Evolutionary conservation across 495 filamentous ascomycete species (phyloP).

Genomic region (Amphirosellinia nigrospora): DNA sequence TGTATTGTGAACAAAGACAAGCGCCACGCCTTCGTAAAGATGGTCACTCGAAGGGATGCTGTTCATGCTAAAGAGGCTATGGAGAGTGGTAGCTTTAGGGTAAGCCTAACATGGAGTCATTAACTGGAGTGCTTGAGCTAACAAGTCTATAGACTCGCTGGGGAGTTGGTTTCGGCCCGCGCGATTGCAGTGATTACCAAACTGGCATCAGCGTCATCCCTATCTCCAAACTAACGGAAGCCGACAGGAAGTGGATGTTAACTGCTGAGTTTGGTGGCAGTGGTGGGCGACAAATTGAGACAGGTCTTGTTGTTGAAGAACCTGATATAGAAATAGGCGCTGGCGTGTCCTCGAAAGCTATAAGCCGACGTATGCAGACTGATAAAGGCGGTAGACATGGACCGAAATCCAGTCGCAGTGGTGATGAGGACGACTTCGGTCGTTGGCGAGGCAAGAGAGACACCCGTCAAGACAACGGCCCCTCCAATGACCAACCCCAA

Average conservation of each 20-base stretch:
- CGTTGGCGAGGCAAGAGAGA: conserved; percentile 53
- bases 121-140: background rate
- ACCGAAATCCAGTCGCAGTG: conserved; percentile 69
- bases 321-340: conserved; percentile 98
- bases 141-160: conserved; percentile 73
- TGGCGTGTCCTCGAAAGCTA: conserved; percentile 95
- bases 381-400: conserved; percentile 77
- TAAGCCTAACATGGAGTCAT: conserved; percentile 50
- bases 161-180: conserved; percentile 96
- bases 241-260: conserved; percentile 96
- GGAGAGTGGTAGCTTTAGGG: conserved; percentile 83
- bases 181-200: conserved; percentile 95
- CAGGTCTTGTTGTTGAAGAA: conserved; percentile 90
- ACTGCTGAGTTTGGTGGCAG: conserved; percentile 93
- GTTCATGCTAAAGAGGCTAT: conserved; percentile 86
- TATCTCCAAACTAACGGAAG: conserved; percentile 88
- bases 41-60: conserved; percentile 87
- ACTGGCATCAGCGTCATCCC: conserved; percentile 94
- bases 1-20: conserved; percentile 98
- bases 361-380: conserved; percentile 81
- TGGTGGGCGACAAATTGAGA: conserved; percentile 79
- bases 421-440: conserved; percentile 54
- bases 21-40: conserved; percentile 98
- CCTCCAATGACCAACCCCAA: conserved; percentile 50
- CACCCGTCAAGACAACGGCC: conserved; percentile 48